Percentiles rank a stretch among this genome's conserved stretches.
Evolutionary conservation across 108 stramenopile species (phyloP).

Genomic region (Cyclotella baltica): DNA sequence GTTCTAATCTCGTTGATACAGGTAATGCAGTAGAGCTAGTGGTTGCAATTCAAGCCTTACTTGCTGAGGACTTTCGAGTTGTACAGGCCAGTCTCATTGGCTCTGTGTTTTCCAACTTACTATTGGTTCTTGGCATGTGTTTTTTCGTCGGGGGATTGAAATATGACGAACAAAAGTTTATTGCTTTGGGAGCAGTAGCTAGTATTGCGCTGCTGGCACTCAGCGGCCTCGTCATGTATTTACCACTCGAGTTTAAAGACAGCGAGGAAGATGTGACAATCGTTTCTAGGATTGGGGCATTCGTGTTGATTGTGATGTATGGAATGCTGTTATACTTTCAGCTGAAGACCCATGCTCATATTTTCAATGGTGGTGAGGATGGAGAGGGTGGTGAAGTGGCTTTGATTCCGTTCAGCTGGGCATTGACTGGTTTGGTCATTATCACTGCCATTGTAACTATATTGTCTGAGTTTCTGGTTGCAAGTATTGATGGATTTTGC

Average conservation of each 20-base stretch:
- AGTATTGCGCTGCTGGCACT: conserved; percentile 85
- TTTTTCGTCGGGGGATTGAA: conserved; percentile 95
- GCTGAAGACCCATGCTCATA: conserved; percentile 86
- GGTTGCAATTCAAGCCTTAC: conserved; percentile 85
- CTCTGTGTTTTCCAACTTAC: conserved; percentile 92
- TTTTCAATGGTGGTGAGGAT: conserved; percentile 68
- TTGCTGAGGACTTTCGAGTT: conserved; percentile 85
- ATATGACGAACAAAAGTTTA: conserved; percentile 90
- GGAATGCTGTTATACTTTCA: conserved; percentile 92
- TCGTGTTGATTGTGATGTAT: conserved; percentile 93
- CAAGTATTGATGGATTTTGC: conserved; percentile 88
- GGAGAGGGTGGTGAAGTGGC: conserved; percentile 50
- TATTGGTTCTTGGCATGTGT: conserved; percentile 95
- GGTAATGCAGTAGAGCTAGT: conserved; percentile 96
- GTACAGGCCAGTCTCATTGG: conserved; percentile 97
- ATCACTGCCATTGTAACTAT: conserved; percentile 81
- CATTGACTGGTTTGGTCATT: conserved; percentile 71
- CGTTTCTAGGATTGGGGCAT: conserved; percentile 85
- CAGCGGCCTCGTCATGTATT: conserved; percentile 80
- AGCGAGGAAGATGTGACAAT: conserved; percentile 69
- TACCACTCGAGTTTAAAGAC: conserved; percentile 86
- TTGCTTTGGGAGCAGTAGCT: conserved; percentile 74
- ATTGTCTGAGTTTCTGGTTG: conserved; percentile 84
- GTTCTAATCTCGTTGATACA: too few species aligned
- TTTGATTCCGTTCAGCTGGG: conserved; percentile 74